Percentiles rank a stretch among this genome's conserved stretches.
phyloP scores from a whole-genome alignment of 1,139 yeast genomes.

The Wickerhamomyces sp. region DNA sequence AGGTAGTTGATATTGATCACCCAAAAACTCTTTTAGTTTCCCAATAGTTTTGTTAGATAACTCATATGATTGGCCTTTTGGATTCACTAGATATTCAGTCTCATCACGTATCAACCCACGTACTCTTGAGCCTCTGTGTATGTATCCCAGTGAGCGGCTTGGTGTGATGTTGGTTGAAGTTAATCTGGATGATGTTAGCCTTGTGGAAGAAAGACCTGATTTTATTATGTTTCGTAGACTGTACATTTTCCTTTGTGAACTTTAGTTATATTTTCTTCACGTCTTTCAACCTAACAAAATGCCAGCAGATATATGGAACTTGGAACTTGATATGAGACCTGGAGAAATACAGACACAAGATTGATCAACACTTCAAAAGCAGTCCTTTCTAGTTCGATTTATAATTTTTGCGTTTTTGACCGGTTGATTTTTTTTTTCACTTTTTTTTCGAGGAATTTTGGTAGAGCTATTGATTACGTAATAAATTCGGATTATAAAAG shows the following conservation, averaged over 20 bases:
- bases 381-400: background rate
- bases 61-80: conserved; percentile 59
- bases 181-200: background rate
- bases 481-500: too few relatives aligned
- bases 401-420: background rate
- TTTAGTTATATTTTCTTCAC: background rate
- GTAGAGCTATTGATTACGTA: background rate
- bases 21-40: conserved; percentile 45
- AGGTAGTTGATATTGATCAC: conserved; percentile 41
- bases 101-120: conserved; percentile 77
- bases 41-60: conserved; percentile 43
- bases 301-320: too few relatives aligned
- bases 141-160: conserved; percentile 23
- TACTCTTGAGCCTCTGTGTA: conserved; percentile 57
- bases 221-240: conserved; percentile 1
- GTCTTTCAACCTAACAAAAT: background rate
- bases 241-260: background rate
- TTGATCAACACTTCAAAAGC: background rate
- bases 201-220: background rate
- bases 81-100: conserved; percentile 50
- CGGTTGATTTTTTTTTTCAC: background rate
- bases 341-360: too few relatives aligned
- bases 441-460: too few relatives aligned
- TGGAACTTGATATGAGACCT: too few relatives aligned
- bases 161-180: background rate